Conservation (phyloP, 371 early-diverging fungal genomes). For the Mortierella sp. region DNA sequence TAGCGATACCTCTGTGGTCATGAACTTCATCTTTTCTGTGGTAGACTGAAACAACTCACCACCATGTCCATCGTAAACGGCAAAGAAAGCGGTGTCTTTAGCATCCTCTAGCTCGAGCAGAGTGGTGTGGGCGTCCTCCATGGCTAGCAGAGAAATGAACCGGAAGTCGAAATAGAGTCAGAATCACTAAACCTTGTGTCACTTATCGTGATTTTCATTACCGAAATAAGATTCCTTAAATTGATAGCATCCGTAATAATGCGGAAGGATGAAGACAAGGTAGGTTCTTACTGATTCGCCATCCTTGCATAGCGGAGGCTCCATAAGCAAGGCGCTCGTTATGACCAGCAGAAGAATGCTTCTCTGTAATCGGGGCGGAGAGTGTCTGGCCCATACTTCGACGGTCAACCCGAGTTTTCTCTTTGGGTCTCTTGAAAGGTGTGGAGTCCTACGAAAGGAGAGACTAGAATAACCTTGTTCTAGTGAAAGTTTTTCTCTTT, state of each 20-base stretch:
- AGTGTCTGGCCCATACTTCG: slow-evolving; percentile 99
- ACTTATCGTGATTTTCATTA: neutral
- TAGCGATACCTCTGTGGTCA: too few species aligned
- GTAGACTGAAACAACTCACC: slow-evolving; percentile 69
- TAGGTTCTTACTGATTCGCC: slow-evolving; percentile 89
- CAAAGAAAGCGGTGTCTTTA: slow-evolving; percentile 83
- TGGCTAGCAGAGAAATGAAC: slow-evolving; percentile 12
- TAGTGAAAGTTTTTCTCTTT: too few species aligned
- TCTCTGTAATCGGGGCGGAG: slow-evolving; percentile 91
- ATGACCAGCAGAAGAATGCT: slow-evolving; percentile 77
- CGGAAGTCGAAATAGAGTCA: neutral
- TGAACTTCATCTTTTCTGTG: too few species aligned
- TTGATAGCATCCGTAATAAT: neutral
- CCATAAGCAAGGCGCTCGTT: slow-evolving; percentile 84
- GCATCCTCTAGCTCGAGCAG: slow-evolving; percentile 68
- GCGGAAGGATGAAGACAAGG: neutral
- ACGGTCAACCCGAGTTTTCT: too few species aligned
- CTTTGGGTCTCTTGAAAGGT: too few species aligned
- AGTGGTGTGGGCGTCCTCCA: slow-evolving; percentile 91
- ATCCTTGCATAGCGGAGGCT: slow-evolving; percentile 96
- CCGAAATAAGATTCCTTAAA: neutral
- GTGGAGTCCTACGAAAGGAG: too few species aligned
- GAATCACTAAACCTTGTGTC: neutral
- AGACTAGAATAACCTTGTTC: too few species aligned
- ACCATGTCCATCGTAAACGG: slow-evolving; percentile 97